Evolutionary conservation across 192 early-diverging fungal genomes (phyloP).

Genomic region (Bifiguratus adelaidae): DNA sequence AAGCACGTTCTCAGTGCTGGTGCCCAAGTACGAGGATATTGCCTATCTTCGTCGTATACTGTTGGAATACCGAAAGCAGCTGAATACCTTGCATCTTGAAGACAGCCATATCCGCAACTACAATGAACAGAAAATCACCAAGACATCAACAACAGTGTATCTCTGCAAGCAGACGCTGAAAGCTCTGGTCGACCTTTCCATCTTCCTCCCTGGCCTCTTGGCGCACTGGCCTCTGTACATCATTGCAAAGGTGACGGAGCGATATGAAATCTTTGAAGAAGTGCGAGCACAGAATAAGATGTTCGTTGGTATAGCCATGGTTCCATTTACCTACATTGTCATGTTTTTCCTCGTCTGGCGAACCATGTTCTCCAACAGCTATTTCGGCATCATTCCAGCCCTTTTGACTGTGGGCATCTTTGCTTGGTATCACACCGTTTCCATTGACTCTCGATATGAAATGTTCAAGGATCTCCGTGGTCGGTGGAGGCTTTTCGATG

Average conservation of each 20-base stretch:
- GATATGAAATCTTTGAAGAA: slow-evolving; percentile 28
- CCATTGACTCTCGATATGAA: slow-evolving; percentile 22
- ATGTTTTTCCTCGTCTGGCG: slow-evolving; percentile 27
- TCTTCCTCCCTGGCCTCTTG: slow-evolving; percentile 26
- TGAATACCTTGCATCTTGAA: slow-evolving; percentile 9
- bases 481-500: slow-evolving; percentile 26
- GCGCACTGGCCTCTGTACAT: slow-evolving; percentile 30
- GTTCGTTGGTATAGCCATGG: slow-evolving; percentile 17
- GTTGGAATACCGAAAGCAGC: slow-evolving; percentile 14
- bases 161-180: slow-evolving; percentile 9
- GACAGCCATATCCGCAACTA: slow-evolving; percentile 27
- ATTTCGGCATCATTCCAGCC: slow-evolving; percentile 17
- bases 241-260: slow-evolving; percentile 22
- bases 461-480: slow-evolving; percentile 21
- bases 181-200: slow-evolving; percentile 17
- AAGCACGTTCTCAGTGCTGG: slow-evolving; percentile 6
- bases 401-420: slow-evolving; percentile 14
- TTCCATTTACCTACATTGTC: slow-evolving; percentile 17
- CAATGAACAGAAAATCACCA: slow-evolving; percentile 17
- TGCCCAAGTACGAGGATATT: slow-evolving; percentile 7
- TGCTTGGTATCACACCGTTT: slow-evolving; percentile 29
- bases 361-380: slow-evolving; percentile 14
- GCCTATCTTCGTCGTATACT: slow-evolving; percentile 14
- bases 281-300: slow-evolving; percentile 34
- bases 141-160: slow-evolving; percentile 7